A percentile compares a stretch with the other conserved stretches of the same genome.
Evolutionary conservation across 352 stramenopile genomes (phyloP).

Genomic region (Phytophthora cryptogea): DNA sequence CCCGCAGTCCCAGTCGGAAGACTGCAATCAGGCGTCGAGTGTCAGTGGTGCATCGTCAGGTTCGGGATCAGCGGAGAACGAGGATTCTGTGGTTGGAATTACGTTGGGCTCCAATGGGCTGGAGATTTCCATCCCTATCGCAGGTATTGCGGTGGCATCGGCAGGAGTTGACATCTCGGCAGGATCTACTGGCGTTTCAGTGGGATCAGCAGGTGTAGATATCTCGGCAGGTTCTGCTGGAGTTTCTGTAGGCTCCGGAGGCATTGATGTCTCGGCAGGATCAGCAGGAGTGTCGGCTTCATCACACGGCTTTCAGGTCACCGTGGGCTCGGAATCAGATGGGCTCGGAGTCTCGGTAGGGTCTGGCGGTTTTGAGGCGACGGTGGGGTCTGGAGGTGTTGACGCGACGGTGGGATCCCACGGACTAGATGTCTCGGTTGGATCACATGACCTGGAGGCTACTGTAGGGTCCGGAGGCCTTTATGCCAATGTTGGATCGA

Average conservation of each 20-base stretch:
- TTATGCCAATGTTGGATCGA: slow-evolving; percentile 11
- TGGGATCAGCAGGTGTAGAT: slow-evolving; percentile 2
- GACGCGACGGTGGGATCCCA: slow-evolving; percentile 11
- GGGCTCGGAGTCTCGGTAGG: slow-evolving; percentile 19
- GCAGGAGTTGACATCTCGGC: slow-evolving; percentile 4
- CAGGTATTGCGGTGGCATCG: background rate
- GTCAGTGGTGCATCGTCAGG: slow-evolving; percentile 14
- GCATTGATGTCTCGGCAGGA: slow-evolving; percentile 4
- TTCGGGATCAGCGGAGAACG: slow-evolving; percentile 14
- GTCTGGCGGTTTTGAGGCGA: slow-evolving; percentile 8
- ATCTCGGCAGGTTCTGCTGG: slow-evolving; percentile 10
- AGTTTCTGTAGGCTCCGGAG: slow-evolving; percentile 3
- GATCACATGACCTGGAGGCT: slow-evolving; percentile 3
- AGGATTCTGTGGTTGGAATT: slow-evolving; percentile 15
- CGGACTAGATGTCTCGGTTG: slow-evolving; percentile 6
- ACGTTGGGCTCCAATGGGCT: slow-evolving; percentile 11
- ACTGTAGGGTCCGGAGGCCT: slow-evolving; percentile 5
- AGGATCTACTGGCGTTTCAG: slow-evolving; percentile 6
- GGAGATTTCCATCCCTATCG: slow-evolving; percentile 16
- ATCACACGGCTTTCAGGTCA: slow-evolving; percentile 12
- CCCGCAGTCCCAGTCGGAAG: slow-evolving; percentile 15
- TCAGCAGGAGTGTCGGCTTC: slow-evolving; percentile 4
- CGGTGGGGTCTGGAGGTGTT: slow-evolving; percentile 7
- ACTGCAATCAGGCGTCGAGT: slow-evolving; percentile 23
- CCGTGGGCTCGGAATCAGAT: slow-evolving; percentile 20